A percentile compares a stretch with the other conserved stretches of the same genome.
Conservation (phyloP, 1,284 basidiomycete genomes). For the Xerocomus minutiporus region DNA sequence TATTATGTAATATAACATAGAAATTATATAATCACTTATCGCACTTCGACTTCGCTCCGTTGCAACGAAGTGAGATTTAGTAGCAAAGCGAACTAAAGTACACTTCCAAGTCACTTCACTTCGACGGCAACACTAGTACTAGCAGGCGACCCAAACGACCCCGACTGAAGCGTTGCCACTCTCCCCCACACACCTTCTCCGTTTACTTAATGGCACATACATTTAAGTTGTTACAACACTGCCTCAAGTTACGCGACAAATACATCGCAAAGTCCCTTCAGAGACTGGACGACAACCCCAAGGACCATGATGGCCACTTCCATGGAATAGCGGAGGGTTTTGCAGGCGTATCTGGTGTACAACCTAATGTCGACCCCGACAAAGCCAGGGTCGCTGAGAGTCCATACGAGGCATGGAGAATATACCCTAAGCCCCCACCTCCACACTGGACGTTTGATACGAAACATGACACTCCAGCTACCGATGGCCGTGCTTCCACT, state of each 20-base stretch:
- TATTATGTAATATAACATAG: slow-evolving; percentile 13
- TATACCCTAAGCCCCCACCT: slow-evolving; percentile 87
- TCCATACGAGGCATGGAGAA: slow-evolving; percentile 64
- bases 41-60: no score
- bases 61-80: no score
- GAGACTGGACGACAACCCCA: slow-evolving; percentile 86
- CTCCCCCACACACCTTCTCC: no score
- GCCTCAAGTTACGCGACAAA: slow-evolving; percentile 87
- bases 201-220: slow-evolving; percentile 38
- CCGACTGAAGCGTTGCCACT: no score
- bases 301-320: slow-evolving; percentile 79
- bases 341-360: slow-evolving; percentile 64
- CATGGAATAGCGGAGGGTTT: slow-evolving; percentile 53
- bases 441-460: slow-evolving; percentile 89
- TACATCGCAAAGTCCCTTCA: slow-evolving; percentile 85
- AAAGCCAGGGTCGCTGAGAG: slow-evolving; percentile 30
- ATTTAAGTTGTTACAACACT: slow-evolving; percentile 66
- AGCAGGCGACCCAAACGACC: no score
- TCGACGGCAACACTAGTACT: no score
- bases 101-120: no score
- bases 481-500: slow-evolving; percentile 35
- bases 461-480: slow-evolving; percentile 47
- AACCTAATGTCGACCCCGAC: slow-evolving; percentile 51
- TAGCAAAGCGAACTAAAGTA: no score
- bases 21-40: slow-evolving; percentile 5